These are phyloP conservation scores for Melaleuca alternifolia DNA, from an alignment of 345 rosid genomes.

Conservation along the genomic window DNA sequence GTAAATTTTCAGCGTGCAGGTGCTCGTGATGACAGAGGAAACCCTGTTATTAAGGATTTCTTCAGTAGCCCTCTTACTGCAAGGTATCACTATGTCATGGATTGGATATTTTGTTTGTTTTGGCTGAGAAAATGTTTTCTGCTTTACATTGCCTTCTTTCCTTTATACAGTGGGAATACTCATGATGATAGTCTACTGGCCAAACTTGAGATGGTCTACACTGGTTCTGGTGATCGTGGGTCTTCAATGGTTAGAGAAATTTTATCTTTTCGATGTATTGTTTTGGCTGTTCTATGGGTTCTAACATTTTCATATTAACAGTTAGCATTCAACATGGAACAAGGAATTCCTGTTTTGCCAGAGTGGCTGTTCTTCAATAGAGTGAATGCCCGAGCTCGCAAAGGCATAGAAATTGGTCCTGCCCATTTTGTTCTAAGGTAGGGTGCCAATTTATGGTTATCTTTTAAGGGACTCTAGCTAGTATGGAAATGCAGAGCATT, in stretches of 20 bases:
- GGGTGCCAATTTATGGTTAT: background rate
- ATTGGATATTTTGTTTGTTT: background rate
- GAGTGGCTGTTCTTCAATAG: constrained; percentile 87
- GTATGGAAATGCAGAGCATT: background rate
- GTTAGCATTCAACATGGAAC: constrained; percentile 84
- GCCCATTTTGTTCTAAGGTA: constrained; percentile 69
- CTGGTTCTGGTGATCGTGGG: constrained; percentile 88
- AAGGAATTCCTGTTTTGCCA: constrained; percentile 78
- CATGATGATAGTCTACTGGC: constrained; percentile 71
- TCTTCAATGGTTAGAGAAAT: constrained; percentile 74
- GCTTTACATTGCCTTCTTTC: background rate
- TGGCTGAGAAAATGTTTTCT: background rate
- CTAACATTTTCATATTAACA: constrained; percentile 21
- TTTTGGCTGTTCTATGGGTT: background rate
- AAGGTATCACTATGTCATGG: constrained; percentile 33
- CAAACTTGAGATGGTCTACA: constrained; percentile 73
- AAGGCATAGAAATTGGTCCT: constrained; percentile 74
- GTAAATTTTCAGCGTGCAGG: constrained; percentile 55
- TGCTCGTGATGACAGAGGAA: constrained; percentile 71
- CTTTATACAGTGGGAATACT: constrained; percentile 55
- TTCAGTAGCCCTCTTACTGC: constrained; percentile 88
- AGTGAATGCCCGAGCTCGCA: constrained; percentile 77
- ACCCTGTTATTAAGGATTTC: constrained; percentile 73
- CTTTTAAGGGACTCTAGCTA: background rate
- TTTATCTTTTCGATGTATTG: background rate